phyloP scores from a whole-genome alignment of 371 early-diverging fungal species.

The Mucor sp. region DNA sequence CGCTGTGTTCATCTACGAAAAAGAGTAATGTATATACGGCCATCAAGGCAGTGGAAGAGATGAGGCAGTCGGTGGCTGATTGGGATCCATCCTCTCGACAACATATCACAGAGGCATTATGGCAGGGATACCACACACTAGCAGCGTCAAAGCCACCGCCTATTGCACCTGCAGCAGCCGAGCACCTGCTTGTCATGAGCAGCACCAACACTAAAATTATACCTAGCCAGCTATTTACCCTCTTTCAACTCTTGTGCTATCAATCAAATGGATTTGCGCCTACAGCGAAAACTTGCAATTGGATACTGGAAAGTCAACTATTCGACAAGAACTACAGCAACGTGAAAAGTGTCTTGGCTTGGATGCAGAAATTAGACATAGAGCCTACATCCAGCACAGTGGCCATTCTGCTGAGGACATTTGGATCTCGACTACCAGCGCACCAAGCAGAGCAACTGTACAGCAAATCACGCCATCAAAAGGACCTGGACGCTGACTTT shows the following conservation, averaged over 20 bases:
- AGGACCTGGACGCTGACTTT: not conserved
- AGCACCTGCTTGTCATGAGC: not conserved
- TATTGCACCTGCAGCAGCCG: not conserved
- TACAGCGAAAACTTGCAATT: constrained; percentile 12
- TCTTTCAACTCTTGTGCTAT: constrained; percentile 5
- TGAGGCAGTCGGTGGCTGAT: not conserved
- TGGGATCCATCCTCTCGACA: constrained; percentile 6
- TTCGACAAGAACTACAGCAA: not conserved
- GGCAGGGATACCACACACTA: not conserved
- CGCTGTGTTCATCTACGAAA: not conserved
- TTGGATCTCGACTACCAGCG: constrained; percentile 5
- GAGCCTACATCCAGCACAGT: constrained; percentile 17
- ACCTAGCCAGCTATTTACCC: not conserved
- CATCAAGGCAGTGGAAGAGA: constrained; percentile 7
- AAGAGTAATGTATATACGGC: constrained; percentile 2
- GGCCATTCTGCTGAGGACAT: constrained; percentile 9
- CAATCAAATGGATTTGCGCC: not conserved
- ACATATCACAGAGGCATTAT: constrained; percentile 6
- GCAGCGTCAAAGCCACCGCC: not conserved
- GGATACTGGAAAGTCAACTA: constrained; percentile 6
- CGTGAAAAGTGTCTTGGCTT: constrained; percentile 3
- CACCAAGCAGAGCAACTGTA: constrained; percentile 7
- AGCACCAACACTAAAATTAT: not conserved
- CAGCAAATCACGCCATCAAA: not conserved
- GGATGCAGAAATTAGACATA: constrained; percentile 19